Base-by-base conservation (phyloP, 805 yeast species). In the Myxozyma udenii region DNA sequence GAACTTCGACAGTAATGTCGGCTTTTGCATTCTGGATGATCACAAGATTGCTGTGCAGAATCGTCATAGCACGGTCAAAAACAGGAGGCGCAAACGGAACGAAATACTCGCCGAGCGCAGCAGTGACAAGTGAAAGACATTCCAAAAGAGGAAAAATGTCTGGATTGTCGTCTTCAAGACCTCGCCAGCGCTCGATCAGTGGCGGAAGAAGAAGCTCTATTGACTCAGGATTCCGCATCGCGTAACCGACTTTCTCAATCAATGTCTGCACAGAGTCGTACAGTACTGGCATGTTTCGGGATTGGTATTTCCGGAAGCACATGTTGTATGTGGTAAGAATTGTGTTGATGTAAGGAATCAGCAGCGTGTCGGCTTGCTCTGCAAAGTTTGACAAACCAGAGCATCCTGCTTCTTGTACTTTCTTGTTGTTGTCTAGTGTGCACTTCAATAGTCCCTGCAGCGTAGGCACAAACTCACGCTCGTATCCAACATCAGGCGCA, bases 401-500 rank as follows among this genome's bases (percentile, higher is more conserved):
- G 61, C 95, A 87, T 1, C 95, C 96, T 50, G 95, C 85, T 63
- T 89, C 91, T 70, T 93, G 98, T n/a, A 91, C 98, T 51, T 85
- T 85, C 66, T 90, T 89, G 71, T 87, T 88, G 46, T 74, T 76
- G 67, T 93, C 98, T 60, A 88, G 71, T 22, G 87, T 81, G 68
- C 93, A 85, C 44, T 67, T 71, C 65, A 93, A 32, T 43, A 93
- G 77, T 1, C 93, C 79, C 61, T 85, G 82, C 53, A 93, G 76
- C 0, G 93, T 87, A 3, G 93, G 93, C 51, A 78, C 72, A 65
- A 86, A 84, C 62, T 84, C 85, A 56, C 72, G 77, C 6, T 88
- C 76, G 65, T 79, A 85, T 24, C 77, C 71, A 9, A 86, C 84
- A 39, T 72, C 74, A 50, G 73, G 74, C 1, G 86, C 85, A 64